Evolutionary conservation across 345 rosid species (phyloP).

Genomic region (Cardamine resedifolia): DNA sequence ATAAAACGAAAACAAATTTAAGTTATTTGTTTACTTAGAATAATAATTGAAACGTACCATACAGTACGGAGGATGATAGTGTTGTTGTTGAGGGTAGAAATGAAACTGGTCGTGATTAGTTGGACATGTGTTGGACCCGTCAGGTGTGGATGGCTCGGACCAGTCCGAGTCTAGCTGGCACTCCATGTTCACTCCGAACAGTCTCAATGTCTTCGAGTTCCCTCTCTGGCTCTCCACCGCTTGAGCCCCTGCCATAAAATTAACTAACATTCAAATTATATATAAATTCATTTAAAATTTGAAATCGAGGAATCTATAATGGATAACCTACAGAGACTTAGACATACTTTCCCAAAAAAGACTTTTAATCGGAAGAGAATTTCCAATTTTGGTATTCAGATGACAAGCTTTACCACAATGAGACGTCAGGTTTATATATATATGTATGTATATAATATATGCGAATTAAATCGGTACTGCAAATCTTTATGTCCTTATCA

Average conservation of each 20-base stretch:
- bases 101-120: slow-evolving; percentile 40
- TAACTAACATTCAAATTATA: neutral
- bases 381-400: slow-evolving; percentile 22
- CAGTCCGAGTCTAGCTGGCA: slow-evolving; percentile 66
- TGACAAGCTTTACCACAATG: slow-evolving; percentile 21
- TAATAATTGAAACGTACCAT: slow-evolving; percentile 44
- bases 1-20: neutral
- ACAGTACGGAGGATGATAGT: slow-evolving; percentile 41
- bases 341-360: slow-evolving; percentile 8
- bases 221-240: slow-evolving; percentile 41
- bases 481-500: slow-evolving; percentile 21
- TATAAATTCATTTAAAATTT: neutral
- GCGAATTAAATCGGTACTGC: slow-evolving; percentile 1
- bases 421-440: neutral
- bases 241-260: slow-evolving; percentile 38
- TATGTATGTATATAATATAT: neutral
- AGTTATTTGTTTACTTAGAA: neutral
- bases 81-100: slow-evolving; percentile 37
- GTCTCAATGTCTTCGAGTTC: slow-evolving; percentile 67
- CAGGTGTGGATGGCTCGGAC: slow-evolving; percentile 63
- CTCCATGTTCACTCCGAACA: slow-evolving; percentile 91
- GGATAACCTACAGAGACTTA: slow-evolving; percentile 18
- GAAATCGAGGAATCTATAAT: slow-evolving; percentile 8
- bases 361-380: neutral
- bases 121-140: slow-evolving; percentile 45